phyloP scores from a whole-genome alignment of 2,329 filamentous ascomycete genomes.

The Xylaria digitata region DNA sequence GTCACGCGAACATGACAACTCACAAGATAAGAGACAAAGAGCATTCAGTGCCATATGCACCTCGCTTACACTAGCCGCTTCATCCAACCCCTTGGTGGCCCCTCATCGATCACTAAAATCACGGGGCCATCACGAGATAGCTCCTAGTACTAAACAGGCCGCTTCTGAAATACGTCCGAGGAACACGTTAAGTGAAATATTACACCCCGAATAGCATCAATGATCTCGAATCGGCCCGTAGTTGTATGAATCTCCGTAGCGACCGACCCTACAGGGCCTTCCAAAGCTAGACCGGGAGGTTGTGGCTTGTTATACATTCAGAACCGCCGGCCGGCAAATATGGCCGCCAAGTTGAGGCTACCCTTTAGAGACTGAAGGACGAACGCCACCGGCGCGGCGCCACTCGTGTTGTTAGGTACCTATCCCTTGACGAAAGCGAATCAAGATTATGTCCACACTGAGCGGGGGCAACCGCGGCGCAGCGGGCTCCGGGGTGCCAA shows the following conservation, averaged over 20 bases:
- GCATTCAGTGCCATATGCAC: too few species aligned
- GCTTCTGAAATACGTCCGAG: neutral
- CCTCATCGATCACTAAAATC: neutral
- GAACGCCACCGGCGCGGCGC: neutral
- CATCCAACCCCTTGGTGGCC: too few species aligned
- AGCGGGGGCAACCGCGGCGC: conserved; percentile 8
- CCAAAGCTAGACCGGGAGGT: conserved; percentile 7
- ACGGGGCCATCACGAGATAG: neutral
- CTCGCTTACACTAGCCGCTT: too few species aligned
- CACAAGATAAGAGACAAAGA: too few species aligned
- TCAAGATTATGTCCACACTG: conserved; percentile 7
- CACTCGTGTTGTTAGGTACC: neutral
- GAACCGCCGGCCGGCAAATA: neutral
- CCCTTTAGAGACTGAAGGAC: neutral
- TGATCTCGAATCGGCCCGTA: neutral
- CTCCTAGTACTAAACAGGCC: neutral
- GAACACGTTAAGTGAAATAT: conserved; percentile 13
- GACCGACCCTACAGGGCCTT: neutral
- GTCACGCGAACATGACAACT: too few species aligned
- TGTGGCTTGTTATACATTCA: conserved; percentile 2
- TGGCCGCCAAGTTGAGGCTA: neutral
- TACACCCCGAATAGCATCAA: conserved; percentile 4
- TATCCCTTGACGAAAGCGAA: neutral
- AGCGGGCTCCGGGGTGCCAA: conserved; percentile 11
- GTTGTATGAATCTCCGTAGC: neutral